Percentiles rank a stretch among this genome's conserved stretches.
Conservation (phyloP, 2,329 filamentous ascomycete species). For the Helotiales sp. region DNA sequence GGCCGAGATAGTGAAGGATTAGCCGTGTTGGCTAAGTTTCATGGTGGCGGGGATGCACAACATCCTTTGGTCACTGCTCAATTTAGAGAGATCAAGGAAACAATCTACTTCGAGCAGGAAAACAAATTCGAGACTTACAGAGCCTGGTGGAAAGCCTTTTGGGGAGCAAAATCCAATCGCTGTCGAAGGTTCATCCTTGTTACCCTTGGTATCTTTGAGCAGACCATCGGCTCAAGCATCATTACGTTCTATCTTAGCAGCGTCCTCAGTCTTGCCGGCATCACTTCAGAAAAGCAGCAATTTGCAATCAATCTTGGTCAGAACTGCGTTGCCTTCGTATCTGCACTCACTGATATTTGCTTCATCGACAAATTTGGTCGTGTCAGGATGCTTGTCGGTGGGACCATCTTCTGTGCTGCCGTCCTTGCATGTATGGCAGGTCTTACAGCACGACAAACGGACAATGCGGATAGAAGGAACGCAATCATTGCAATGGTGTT, state of each 20-base stretch:
- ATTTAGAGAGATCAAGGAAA: constrained; percentile 4
- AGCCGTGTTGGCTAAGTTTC: not conserved
- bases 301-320: not conserved
- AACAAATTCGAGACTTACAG: constrained; percentile 3
- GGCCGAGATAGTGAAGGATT: constrained; percentile 21
- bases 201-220: not conserved
- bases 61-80: not conserved
- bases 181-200: not conserved
- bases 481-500: not conserved
- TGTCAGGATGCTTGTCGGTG: not conserved
- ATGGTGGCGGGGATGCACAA: not conserved
- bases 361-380: not conserved
- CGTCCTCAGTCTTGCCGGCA: not conserved
- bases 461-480: not conserved
- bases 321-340: not conserved
- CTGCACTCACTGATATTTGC: not conserved
- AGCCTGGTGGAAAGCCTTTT: not conserved
- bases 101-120: constrained; percentile 1
- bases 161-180: not conserved
- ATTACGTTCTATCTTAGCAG: not conserved
- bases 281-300: not conserved
- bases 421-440: not conserved
- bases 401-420: not conserved
- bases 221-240: not conserved
- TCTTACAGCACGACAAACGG: not conserved